Evolutionary conservation across 176 grass and related monocot genomes (phyloP).

Genomic region (Hordeum marinum): DNA sequence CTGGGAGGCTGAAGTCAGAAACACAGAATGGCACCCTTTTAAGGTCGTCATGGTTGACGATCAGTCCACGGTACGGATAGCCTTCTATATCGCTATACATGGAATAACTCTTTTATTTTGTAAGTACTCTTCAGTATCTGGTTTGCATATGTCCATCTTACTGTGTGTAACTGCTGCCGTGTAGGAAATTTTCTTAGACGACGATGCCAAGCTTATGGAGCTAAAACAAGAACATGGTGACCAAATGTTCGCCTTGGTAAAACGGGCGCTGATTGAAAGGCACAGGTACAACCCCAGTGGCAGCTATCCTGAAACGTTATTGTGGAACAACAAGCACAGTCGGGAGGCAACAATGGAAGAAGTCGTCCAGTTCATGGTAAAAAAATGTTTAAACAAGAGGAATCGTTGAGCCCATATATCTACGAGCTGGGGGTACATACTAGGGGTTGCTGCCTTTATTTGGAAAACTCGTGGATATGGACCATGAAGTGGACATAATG

Average conservation of each 20-base stretch:
- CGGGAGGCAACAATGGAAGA: not conserved
- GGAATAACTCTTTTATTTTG: not conserved
- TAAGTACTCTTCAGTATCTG: not conserved
- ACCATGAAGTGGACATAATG: not conserved
- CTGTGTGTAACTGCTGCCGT: not conserved
- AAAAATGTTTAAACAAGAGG: not conserved
- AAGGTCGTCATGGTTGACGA: constrained; percentile 26
- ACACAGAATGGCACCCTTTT: constrained; percentile 47
- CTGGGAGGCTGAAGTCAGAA: constrained; percentile 43
- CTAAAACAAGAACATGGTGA: constrained; percentile 22
- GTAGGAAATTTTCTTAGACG: constrained; percentile 39
- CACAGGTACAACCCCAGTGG: constrained; percentile 40
- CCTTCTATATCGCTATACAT: not conserved
- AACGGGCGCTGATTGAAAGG: constrained; percentile 33
- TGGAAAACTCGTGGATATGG: not conserved
- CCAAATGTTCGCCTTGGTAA: constrained; percentile 23
- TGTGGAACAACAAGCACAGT: constrained; percentile 10
- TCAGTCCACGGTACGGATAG: constrained; percentile 10
- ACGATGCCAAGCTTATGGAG: constrained; percentile 20
- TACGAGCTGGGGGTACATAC: not conserved
- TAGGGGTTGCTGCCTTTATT: not conserved
- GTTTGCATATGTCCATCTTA: not conserved
- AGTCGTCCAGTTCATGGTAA: not conserved
- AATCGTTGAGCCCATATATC: not conserved
- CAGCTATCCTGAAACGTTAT: constrained; percentile 12